Conservation (phyloP, 2,329 filamentous ascomycete species). For the Fusarium acutatum region DNA sequence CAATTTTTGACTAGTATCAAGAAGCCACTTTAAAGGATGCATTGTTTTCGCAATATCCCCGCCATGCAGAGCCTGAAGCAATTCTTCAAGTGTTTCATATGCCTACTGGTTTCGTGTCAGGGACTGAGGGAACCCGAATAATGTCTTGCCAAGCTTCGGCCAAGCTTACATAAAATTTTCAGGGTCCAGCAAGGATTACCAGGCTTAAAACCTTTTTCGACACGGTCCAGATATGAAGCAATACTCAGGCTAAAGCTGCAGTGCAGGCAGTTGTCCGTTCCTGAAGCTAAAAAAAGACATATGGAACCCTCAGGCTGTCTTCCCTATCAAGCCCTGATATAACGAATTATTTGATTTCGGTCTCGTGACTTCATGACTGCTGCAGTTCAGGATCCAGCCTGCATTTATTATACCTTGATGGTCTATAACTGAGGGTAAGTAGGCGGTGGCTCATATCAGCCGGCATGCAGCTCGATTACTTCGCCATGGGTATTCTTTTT, state of each 20-base stretch:
- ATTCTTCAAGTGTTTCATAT: neutral
- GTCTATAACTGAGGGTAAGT: neutral
- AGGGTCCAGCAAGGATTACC: neutral
- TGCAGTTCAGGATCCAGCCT: neutral
- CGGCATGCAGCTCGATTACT: neutral
- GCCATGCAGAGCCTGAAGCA: neutral
- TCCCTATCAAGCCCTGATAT: neutral
- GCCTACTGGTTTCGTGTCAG: neutral
- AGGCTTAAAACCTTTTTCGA: neutral
- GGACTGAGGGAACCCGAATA: neutral
- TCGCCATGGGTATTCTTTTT: neutral
- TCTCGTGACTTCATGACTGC: neutral
- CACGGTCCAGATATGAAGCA: neutral
- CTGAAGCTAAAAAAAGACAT: neutral
- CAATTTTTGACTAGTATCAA: neutral
- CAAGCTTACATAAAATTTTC: slow-evolving; percentile 3
- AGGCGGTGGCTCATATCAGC: neutral
- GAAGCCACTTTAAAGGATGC: neutral
- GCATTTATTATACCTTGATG: neutral
- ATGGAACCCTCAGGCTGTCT: neutral
- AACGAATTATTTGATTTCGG: neutral
- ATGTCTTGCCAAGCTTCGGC: neutral
- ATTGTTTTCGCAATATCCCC: no score
- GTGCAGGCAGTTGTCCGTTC: neutral
- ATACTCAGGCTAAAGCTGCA: neutral